These are phyloP conservation scores for Plenodomus tracheiphilus DNA, from an alignment of 2,329 filamentous ascomycete species.

Conservation along the genomic window DNA sequence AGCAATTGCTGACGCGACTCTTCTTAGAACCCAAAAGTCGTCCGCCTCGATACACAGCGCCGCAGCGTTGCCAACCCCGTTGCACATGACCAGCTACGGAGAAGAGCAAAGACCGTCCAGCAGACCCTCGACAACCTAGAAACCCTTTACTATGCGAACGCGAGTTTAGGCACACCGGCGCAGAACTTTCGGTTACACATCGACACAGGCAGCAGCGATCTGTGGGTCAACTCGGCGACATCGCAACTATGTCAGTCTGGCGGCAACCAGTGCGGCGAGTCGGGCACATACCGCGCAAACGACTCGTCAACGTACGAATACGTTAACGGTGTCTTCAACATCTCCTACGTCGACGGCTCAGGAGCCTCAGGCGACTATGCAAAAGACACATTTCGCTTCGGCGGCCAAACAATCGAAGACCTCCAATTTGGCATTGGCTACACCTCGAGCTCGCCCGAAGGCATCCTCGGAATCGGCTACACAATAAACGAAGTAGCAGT, in stretches of 20 bases:
- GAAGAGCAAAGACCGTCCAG: conserved; percentile 48
- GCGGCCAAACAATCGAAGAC: conserved; percentile 54
- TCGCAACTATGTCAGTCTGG: conserved; percentile 62
- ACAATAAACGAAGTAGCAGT: conserved; percentile 75
- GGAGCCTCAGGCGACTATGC: conserved; percentile 79
- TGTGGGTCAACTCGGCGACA: conserved; percentile 66
- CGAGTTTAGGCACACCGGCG: conserved; percentile 60
- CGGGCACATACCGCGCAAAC: conserved; percentile 71
- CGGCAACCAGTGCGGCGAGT: conserved; percentile 58
- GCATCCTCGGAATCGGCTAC: conserved; percentile 87
- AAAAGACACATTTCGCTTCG: conserved; percentile 70
- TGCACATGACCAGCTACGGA: conserved; percentile 51
- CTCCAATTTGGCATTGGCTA: conserved; percentile 79
- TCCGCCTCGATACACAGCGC: conserved; percentile 57
- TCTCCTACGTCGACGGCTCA: conserved; percentile 82
- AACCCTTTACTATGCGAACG: conserved; percentile 63
- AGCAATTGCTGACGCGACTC: conserved; percentile 9
- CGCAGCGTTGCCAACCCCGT: conserved; percentile 51
- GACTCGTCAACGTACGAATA: conserved; percentile 76
- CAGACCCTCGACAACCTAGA: conserved; percentile 60
- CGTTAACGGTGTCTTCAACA: conserved; percentile 78
- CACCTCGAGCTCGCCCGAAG: conserved; percentile 60
- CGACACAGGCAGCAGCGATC: conserved; percentile 66
- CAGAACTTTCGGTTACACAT: conserved; percentile 61
- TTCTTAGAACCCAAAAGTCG: conserved; percentile 49